phyloP scores from a whole-genome alignment of 352 stramenopile species.

The Phytopythium helicoides region DNA sequence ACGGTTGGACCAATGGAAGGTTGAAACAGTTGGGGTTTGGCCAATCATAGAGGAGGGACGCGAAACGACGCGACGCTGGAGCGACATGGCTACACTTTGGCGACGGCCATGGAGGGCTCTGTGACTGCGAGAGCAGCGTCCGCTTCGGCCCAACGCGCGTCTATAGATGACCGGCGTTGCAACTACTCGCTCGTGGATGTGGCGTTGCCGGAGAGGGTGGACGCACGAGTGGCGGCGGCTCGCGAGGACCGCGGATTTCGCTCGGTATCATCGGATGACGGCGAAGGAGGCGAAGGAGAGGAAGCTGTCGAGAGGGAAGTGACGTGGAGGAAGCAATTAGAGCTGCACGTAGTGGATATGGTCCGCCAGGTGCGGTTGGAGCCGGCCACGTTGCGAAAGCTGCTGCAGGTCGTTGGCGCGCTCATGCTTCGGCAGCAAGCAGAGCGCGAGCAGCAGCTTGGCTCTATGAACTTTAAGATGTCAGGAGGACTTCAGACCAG shows the following conservation, averaged over 20 bases:
- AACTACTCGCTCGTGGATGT: conserved; percentile 15
- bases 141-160: background rate
- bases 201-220: conserved; percentile 3
- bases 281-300: background rate
- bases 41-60: too few relatives aligned
- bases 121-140: background rate
- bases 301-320: background rate
- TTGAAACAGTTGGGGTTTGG: too few relatives aligned
- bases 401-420: conserved; percentile 27
- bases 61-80: too few relatives aligned
- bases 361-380: conserved; percentile 35
- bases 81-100: too few relatives aligned
- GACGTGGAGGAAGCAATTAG: conserved; percentile 36
- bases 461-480: background rate
- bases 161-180: conserved; percentile 12
- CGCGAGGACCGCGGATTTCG: background rate
- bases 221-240: background rate
- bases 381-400: conserved; percentile 29
- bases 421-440: background rate
- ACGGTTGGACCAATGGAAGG: background rate
- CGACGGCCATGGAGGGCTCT: too few relatives aligned
- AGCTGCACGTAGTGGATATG: conserved; percentile 42
- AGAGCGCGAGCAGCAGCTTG: conserved; percentile 6
- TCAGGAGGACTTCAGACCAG: too few relatives aligned
- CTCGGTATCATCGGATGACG: background rate